Evolutionary conservation across 192 early-diverging fungal genomes (phyloP), one percentile per base, ranked within the genome.

Genomic region (Coemansia biformis): DNA sequence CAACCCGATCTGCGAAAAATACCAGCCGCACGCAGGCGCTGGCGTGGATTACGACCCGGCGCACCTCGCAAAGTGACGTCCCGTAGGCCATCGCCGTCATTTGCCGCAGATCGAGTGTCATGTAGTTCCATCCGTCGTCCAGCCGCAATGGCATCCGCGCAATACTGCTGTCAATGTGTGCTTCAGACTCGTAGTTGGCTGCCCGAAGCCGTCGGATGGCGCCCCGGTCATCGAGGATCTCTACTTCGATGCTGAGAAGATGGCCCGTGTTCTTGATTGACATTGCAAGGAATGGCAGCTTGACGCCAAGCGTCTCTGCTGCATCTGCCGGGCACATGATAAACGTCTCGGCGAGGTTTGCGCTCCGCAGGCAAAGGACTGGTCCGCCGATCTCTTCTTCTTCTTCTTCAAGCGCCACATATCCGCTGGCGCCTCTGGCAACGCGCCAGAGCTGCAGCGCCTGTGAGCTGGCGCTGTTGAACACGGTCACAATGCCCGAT

Each of bases 121-220:
- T 82, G 61, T 98, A 89, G 62, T 98, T 98, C 94, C 94, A 98
- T 8, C 91, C 92, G 48, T 86, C 79, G 51, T 98, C 94, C 33
- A 98, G 68, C 8, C 88, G 81, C 80, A 98, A 77, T 2, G 92
- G 94, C 89, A 98, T 86, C 1, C 87, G 89, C 30, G 86, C 85
- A 46, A 98, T 88, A 29, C 82, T 86, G 12, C 48, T 38, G 10
- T 57, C 44, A 4, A 64, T 24, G 17, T 26, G 45, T n/a, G 57
- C 24, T 18, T 24, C 24, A 1, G 45, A 29, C 31, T 73, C 57
- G 26, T 88, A 98, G 65, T 93, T 98, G 17, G 84, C 85, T 11
- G 89, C 84, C 42, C 94, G 75, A 57, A 98, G 88, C 43, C 89
- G 52, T 24, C 94, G 75, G 34, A 83, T 80, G 28, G 81, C 77